Evolutionary conservation across 1,139 yeast species (phyloP), one percentile per base, ranked within the genome.

Genomic region (Geotrichum armillariae): DNA sequence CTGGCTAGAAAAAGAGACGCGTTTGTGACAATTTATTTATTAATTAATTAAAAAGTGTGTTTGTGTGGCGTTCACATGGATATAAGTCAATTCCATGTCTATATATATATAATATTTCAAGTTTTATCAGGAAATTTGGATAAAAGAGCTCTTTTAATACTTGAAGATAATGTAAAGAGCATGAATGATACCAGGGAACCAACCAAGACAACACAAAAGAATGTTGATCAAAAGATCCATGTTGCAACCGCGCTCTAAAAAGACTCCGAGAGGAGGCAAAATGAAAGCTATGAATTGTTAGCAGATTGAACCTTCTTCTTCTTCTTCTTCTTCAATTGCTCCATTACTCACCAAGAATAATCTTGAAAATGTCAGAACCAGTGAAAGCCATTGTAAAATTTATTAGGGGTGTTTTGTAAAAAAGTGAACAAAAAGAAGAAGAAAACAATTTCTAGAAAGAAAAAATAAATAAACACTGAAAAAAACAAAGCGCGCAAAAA

Each of bases 231-330:
- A 68, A 45, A 85, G 70, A 29, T 83, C 73, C 16, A 72, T 64
- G 18, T 76, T 68, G 65, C 86, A 80, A 34, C 91, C 93, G 57
- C 75, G 72, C 69, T 84, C 89, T 56, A 83, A 66, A 67, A 83
- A 82, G 11, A 85, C 93, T 56, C 90, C 91, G 56, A 85, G 69
- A 47, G 91, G 91, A 45, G 91, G 91, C 55, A 85, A 71, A 58
- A 85, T 67, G 62, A 83, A 64, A 23, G 90, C 90, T 67, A 44
- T 22, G 17, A 7, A 22, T 7, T 4, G 23, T n/a, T 14, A 9
- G 11, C 16, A 20, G 21, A n/a, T n/a, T n/a, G n/a, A n/a, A n/a
- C n/a, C 29, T 25, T 25, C 29, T 25, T 7, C 11, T 7, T 11
- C 11, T 7, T 25, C 29, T 7, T 6, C 7, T 32, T n/a, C 36